Base-by-base conservation (phyloP, 2,329 filamentous ascomycete species). In the Cladophialophora yegresii region DNA sequence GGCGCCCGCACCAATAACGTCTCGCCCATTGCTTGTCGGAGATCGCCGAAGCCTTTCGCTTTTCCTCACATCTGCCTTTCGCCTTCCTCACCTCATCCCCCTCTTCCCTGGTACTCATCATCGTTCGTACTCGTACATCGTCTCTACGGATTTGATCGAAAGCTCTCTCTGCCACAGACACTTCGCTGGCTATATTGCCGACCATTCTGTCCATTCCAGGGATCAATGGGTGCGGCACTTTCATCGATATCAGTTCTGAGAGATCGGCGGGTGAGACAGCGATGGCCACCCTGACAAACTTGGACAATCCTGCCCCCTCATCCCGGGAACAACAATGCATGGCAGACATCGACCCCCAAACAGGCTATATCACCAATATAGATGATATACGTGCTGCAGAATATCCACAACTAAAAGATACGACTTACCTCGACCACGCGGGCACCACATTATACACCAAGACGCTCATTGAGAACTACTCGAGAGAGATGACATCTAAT, bases 341-440 rank as follows among this genome's bases (percentile, higher is more conserved):
- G 47, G 64, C 59, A 51, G 26, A 28, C 28, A 60, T 69, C 53
- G 55, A 67, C 33, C 61, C 62, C 13, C 45, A 61, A 4, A 69
- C 66, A 10, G 76, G 74, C 13, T 80, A 81, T 67, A 75, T 80
- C 65, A 73, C 73, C n/a, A 76, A 81, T 61, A 76, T 84, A 61
- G 79, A 82, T 60, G 67, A 72, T 4, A 81, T 84, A 67, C 77
- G 82, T 54, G 72, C 74, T 28, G 70, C 70, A 22, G 79, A 84
- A 68, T 84, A 83, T 73, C 82, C 82, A 22, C 68, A 74, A 33
- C 73, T 81, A 28, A 76, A 74, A 70, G 91, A 84, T 58, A 86
- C 86, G 9, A 82, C 88, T 54, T 98, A 97, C 75, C 87, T 98
- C 62, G 93, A 98, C 72, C 93, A 98, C 88, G 92, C 92, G 0